Evolutionary conservation across 1,139 yeast species (phyloP).

Genomic region (Debaryomyces fabryi): DNA sequence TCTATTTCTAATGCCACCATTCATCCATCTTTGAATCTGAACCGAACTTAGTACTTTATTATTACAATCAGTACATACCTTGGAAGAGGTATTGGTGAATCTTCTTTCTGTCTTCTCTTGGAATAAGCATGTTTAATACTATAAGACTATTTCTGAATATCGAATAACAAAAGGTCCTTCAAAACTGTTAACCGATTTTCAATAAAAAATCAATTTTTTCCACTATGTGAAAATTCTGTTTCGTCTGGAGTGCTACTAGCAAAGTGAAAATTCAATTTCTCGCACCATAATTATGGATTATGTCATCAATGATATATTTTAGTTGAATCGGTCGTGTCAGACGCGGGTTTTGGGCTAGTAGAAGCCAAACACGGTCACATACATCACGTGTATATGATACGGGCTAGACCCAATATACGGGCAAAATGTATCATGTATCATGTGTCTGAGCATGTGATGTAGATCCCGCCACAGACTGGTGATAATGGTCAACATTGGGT

Average conservation of each 20-base stretch:
- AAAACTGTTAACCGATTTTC: conserved; percentile 5
- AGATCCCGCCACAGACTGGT: too few relatives aligned
- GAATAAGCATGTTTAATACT: conserved; percentile 84
- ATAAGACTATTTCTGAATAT: conserved; percentile 11
- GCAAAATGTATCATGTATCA: background rate
- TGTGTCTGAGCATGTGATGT: background rate
- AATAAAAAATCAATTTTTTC: conserved; percentile 8
- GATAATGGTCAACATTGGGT: too few relatives aligned
- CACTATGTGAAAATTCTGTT: conserved; percentile 9
- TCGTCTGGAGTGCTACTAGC: background rate
- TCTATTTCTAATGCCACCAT: background rate
- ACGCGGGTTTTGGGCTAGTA: background rate
- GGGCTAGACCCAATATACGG: background rate
- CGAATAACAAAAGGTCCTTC: conserved; percentile 11
- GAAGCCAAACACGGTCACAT: background rate
- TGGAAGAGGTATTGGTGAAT: conserved; percentile 99
- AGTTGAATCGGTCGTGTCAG: background rate
- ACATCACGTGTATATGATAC: background rate
- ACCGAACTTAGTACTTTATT: background rate
- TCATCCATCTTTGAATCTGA: conserved; percentile 2
- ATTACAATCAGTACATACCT: conserved; percentile 61
- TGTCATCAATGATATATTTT: background rate
- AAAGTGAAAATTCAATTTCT: conserved; percentile 4
- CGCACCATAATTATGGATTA: background rate
- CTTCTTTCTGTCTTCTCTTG: conserved; percentile 99